Base-by-base conservation (phyloP, 306 rosid species). In the Inga oerstediana region DNA sequence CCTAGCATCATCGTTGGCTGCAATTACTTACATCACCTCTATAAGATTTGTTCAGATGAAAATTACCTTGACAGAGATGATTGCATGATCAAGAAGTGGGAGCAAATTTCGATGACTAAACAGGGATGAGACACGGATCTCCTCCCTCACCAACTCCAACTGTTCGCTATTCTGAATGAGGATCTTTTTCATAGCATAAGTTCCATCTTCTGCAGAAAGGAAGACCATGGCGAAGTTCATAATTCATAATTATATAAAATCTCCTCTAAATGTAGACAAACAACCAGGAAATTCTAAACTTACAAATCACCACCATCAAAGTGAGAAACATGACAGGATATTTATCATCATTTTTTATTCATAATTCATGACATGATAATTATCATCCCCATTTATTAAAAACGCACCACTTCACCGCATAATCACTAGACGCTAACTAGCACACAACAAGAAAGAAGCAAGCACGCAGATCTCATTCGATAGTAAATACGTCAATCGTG, bases 61-160 rank as follows among this genome's bases (percentile, higher is more conserved):
- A 56, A 80, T 54, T 79, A 97, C 99, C 97, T 94, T 92, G 59
- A 92, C 95, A 43, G 98, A 84, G 84, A 97, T 97, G 76, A 97
- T 91, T 56, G 99, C 99, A 86, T 97, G 98, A 84, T 97, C 98
- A 82, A 97, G 97, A 84, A 97, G 99, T 6, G 99, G 99, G 62
- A 94, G 99, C 80, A 97, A 84, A 89, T 97, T 97, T 24, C 94
- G 97, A 83, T 97, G 99, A 86, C 83, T 88, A 85, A 97, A 97
- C 84, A 94, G 86, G 3, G 99, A 97, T 3, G 99, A 94, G 67
- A 97, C 95, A 24, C 92, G 99, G 81, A 97, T 97, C 90, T 97
- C 99, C 89, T 94, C 98, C 85, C 94, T 94, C 75, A 97, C 99
- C 89, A 94, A 81, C 85, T 90, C 97, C 86, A 97, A 84, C 86